Base-by-base conservation (phyloP, 257 asterid genomes). In the Leonotis leonurus region DNA sequence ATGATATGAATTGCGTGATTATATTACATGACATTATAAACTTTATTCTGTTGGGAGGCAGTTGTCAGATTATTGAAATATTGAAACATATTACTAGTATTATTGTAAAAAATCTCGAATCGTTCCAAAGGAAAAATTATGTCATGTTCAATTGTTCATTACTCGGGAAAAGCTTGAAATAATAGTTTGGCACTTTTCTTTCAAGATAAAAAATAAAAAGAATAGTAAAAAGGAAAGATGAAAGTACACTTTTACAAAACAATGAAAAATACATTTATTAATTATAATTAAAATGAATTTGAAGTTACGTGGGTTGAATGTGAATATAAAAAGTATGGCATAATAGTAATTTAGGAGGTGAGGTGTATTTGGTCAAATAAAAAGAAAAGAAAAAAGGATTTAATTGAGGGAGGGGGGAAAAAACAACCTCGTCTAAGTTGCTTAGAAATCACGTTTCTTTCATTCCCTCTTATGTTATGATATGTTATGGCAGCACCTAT, bases 361-460 rank as follows among this genome's bases (percentile, higher is more conserved):
- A 63, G 71, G 59, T 81, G 92, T 44, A 84, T 78, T 71, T 78
- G 74, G 95, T 83, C 92, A 80, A 71, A 69, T 69, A 26, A 59
- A 32, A 65, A 66, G 49, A 56, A 32, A 65, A 70, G 54, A 51
- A 64, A 43, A 10, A 62, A 54, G 75, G 45, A 73, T 68, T 75
- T 68, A 77, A n/a, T 74, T 66, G 49, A 20, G 20, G 68, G 69
- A 61, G 64, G 14, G 62, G 62, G 22, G 60, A 54, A 33, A 35
- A 61, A 74, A 80, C 75, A 75, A 72, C 73, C 78, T 75, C 74
- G 45, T 53, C 56, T 24, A 48, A n/a, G 54, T 80, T 73, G 74
- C 87, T 81, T 81, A 73, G 3, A 81, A 40, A n/a, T 56, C 80
- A 78, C 87, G 87, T 78, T 67, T 81, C 81, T 81, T 65, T 55